Conservation (phyloP, 441 rosid species). For the Sinapis alba region DNA sequence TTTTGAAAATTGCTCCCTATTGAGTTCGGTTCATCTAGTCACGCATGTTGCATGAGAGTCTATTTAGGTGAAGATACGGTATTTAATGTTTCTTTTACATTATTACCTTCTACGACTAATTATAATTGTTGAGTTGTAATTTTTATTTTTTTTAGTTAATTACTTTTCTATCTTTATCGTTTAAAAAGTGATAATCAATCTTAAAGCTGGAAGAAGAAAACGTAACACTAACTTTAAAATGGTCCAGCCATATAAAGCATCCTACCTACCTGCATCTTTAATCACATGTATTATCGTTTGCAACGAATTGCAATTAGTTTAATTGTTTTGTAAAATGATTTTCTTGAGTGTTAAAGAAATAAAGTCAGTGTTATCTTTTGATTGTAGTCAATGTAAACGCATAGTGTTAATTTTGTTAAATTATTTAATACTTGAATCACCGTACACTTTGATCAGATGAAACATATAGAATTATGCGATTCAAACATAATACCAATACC, state of each 20-base stretch:
- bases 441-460: not conserved
- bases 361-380: not conserved
- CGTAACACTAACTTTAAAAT: conserved; percentile 29
- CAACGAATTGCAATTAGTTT: not conserved
- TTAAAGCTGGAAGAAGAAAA: conserved; percentile 27
- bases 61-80: conserved; percentile 35
- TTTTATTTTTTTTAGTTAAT: too few relatives aligned
- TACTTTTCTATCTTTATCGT: not conserved
- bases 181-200: conserved; percentile 14
- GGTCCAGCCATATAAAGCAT: conserved; percentile 39
- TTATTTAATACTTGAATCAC: not conserved
- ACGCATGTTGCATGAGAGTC: conserved; percentile 44
- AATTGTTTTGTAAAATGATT: not conserved
- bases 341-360: not conserved
- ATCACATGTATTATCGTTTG: conserved; percentile 38
- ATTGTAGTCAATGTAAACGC: not conserved
- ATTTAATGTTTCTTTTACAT: too few relatives aligned
- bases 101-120: too few relatives aligned
- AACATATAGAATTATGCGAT: too few relatives aligned
- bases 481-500: not conserved
- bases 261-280: conserved; percentile 36
- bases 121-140: too few relatives aligned
- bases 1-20: not conserved
- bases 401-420: not conserved
- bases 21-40: conserved; percentile 41